Conservation (phyloP, 257 asterid genomes). For the Paulownia fortunei region DNA sequence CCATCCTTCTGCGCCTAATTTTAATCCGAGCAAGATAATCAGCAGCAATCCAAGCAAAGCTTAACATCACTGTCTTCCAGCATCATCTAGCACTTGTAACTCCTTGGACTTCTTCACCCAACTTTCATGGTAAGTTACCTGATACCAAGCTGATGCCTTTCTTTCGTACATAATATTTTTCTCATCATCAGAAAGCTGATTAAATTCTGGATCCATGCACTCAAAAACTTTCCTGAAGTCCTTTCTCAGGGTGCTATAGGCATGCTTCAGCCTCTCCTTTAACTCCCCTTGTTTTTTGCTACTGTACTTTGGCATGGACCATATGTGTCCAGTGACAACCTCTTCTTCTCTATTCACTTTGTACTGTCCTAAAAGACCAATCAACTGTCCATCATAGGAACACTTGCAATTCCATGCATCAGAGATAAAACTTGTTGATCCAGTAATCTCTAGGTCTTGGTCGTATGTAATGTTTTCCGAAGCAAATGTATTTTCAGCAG, state of each 20-base stretch:
- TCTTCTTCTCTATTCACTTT: constrained; percentile 82
- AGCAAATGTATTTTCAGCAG: constrained; percentile 36
- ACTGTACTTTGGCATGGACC: constrained; percentile 85
- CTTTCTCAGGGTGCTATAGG: constrained; percentile 67
- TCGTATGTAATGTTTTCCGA: constrained; percentile 52
- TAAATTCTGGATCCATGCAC: constrained; percentile 52
- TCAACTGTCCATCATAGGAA: constrained; percentile 74
- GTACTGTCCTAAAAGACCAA: constrained; percentile 81
- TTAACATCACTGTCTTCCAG: constrained; percentile 59
- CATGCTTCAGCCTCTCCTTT: constrained; percentile 86
- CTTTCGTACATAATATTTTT: constrained; percentile 62
- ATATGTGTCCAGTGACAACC: constrained; percentile 84
- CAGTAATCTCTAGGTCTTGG: constrained; percentile 61
- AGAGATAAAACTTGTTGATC: constrained; percentile 48
- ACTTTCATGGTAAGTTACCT: constrained; percentile 67
- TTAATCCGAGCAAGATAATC: constrained; percentile 87
- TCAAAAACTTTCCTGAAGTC: constrained; percentile 82
- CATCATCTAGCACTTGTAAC: constrained; percentile 45
- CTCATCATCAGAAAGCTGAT: constrained; percentile 60
- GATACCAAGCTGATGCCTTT: constrained; percentile 97
- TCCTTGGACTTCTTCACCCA: constrained; percentile 64
- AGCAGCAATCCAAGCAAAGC: constrained; percentile 97
- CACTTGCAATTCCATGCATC: constrained; percentile 79
- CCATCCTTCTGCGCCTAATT: constrained; percentile 50
- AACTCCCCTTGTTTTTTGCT: constrained; percentile 76